Base-by-base conservation (phyloP, 1,139 yeast genomes). In the Zygosaccharomyces sapae region DNA sequence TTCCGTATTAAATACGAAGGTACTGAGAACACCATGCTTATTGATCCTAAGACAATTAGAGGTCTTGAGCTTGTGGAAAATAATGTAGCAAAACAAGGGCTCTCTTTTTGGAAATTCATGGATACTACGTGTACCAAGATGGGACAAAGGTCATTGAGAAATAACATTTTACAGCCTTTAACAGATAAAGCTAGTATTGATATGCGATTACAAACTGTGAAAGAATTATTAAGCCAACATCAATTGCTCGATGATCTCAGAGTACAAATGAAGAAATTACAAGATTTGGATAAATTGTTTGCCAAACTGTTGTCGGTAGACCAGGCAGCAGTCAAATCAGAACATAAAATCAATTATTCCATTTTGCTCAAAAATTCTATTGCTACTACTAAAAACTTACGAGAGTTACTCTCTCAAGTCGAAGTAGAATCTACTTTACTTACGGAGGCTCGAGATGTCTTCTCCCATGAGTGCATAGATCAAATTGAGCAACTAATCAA, bases 151-250 rank as follows among this genome's bases (percentile, higher is more conserved):
- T 51, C 69, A 12, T 56, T 75, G 37, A 65, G 69, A 49, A 69
- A 65, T 19, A 71, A 68, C 44, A 65, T 75, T 3, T 52, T 75
- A 13, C 80, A 75, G 47, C 79, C 79, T 0, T 56, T 75, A 20
- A 72, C 76, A 0, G 70, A 71, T 50, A 52, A 51, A 20, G 52
- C 53, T 0, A 65, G 71, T 27, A 65, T 75, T 1, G 45, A 56
- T 12, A 55, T 66, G 41, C 62, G 79, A 33, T 54, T 65, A 9
- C 63, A 65, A 4, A 62, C 75, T 0, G 71, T 73, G 0, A 54
- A 62, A 27, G 75, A 71, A 44, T 52, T 74, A 13, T 47, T 59
- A 2, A 42, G 41, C 1, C 51, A 64, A 10, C 51, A 50, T 9
- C 58, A 54, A 2, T 30, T 57, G 0, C 40, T 66, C 3, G 46